Conservation (phyloP, 306 rosid species). For the Medicago truncatula region MtrunA17r5.0-ANR NC_053045.1:46305501-46306000, state of each 20-base stretch:
- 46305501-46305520: slow-evolving; percentile 61
- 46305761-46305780: too few species aligned
- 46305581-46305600: not conserved
- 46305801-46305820: not conserved
- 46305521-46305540: slow-evolving; percentile 1
- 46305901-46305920: slow-evolving; percentile 75
- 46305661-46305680: too few species aligned
- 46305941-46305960: slow-evolving; percentile 57
- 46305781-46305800: too few species aligned
- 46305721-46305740: too few species aligned
- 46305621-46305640: too few species aligned
- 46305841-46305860: slow-evolving; percentile 14
- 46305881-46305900: slow-evolving; percentile 89
- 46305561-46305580: not conserved
- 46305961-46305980: slow-evolving; percentile 8
- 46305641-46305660: too few species aligned
- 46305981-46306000: not conserved
- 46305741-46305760: too few species aligned
- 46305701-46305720: too few species aligned
- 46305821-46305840: not conserved
- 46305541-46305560: slow-evolving; percentile 1
- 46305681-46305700: too few species aligned
- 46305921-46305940: slow-evolving; percentile 97
- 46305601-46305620: not conserved
- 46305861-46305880: slow-evolving; percentile 15